Evolutionary conservation across 352 stramenopile genomes (phyloP).

Genomic region (Phytopythium mirpurense): DNA sequence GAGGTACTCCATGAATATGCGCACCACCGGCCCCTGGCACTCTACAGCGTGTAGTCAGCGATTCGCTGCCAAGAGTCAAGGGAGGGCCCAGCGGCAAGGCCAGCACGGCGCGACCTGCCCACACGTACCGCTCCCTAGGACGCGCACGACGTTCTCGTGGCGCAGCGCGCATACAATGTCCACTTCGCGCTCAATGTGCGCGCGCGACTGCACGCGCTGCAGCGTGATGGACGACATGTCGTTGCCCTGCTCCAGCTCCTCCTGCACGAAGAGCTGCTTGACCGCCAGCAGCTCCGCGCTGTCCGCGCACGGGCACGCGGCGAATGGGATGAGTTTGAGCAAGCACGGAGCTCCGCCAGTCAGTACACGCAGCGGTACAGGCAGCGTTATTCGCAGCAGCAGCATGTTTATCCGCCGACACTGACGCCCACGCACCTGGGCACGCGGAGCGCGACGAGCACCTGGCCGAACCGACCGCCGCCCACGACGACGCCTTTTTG

Average conservation of each 20-base stretch:
- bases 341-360: background rate
- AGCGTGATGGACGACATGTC: constrained; percentile 56
- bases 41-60: constrained; percentile 27
- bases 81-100: too few relatives aligned
- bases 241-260: constrained; percentile 67
- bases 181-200: constrained; percentile 57
- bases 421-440: constrained; percentile 30
- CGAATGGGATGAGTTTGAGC: background rate
- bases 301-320: background rate
- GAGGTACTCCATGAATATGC: constrained; percentile 88
- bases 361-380: too few relatives aligned
- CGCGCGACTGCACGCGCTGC: constrained; percentile 40
- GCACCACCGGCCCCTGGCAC: constrained; percentile 39
- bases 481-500: constrained; percentile 59
- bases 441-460: constrained; percentile 62
- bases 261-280: constrained; percentile 85
- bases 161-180: constrained; percentile 37
- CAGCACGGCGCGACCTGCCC: too few relatives aligned
- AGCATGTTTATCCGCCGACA: background rate
- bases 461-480: constrained; percentile 64
- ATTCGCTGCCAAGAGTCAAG: background rate
- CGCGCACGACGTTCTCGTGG: constrained; percentile 62
- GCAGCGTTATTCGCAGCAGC: background rate
- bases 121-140: constrained; percentile 47
- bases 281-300: constrained; percentile 83